Evolutionary conservation across 2,329 filamentous ascomycete genomes (phyloP).

Genomic region (Myotisia sp.): DNA sequence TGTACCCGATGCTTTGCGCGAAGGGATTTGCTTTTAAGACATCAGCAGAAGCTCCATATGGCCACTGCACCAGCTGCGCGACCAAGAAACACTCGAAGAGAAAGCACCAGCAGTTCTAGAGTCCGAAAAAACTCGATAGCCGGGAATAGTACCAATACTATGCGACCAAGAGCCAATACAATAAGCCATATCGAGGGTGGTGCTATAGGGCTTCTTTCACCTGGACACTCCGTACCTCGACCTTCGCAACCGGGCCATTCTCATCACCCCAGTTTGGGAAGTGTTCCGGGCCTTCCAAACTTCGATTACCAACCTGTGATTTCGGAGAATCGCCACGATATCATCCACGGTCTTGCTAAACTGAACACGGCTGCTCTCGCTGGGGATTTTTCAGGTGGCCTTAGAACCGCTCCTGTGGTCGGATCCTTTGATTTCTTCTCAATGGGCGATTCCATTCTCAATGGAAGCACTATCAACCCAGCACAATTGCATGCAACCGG

Average conservation of each 20-base stretch:
- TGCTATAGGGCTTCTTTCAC: slow-evolving; percentile 49
- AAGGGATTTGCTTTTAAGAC: slow-evolving; percentile 75
- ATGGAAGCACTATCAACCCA: slow-evolving; percentile 47
- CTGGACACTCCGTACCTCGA: slow-evolving; percentile 17
- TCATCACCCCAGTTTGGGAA: slow-evolving; percentile 61
- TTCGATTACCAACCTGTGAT: slow-evolving; percentile 52
- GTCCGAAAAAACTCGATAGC: slow-evolving; percentile 89
- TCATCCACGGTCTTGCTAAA: slow-evolving; percentile 58
- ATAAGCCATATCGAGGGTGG: slow-evolving; percentile 81
- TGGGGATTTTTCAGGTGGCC: slow-evolving; percentile 50
- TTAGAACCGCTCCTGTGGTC: slow-evolving; percentile 66
- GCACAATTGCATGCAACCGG: slow-evolving; percentile 45
- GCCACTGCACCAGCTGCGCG: slow-evolving; percentile 75
- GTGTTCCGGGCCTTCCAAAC: slow-evolving; percentile 40
- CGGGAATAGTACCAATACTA: slow-evolving; percentile 41
- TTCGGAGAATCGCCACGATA: slow-evolving; percentile 35
- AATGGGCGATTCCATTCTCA: slow-evolving; percentile 55
- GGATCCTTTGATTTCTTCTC: slow-evolving; percentile 53
- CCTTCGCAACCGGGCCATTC: slow-evolving; percentile 38
- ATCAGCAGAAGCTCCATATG: slow-evolving; percentile 97
- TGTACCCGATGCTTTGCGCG: slow-evolving; percentile 90
- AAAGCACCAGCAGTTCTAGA: slow-evolving; percentile 59
- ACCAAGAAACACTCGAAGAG: slow-evolving; percentile 66
- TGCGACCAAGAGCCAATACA: slow-evolving; percentile 86
- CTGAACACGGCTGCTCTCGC: slow-evolving; percentile 64